Percentiles rank a stretch among this genome's conserved stretches.
phyloP scores from a whole-genome alignment of 768 basidiomycete species.

The Russula compacta region DNA sequence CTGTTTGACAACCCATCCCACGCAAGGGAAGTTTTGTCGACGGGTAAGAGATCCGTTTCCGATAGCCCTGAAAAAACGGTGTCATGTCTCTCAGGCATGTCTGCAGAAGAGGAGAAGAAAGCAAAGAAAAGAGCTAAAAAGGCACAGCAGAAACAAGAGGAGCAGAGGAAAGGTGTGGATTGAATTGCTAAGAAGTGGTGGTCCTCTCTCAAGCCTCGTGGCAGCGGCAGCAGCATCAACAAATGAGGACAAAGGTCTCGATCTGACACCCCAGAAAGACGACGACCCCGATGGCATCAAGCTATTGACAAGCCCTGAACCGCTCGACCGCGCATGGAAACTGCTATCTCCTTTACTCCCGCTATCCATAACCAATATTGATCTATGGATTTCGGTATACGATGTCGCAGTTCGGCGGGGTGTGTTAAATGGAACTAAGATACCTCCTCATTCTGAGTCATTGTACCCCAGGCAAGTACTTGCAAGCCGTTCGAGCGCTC shows the following conservation, averaged over 20 bases:
- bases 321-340: constrained; percentile 68
- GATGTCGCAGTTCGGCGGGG: constrained; percentile 79
- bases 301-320: constrained; percentile 50
- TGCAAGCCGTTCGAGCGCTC: constrained; percentile 70
- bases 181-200: constrained; percentile 3
- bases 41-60: constrained; percentile 18
- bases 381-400: constrained; percentile 66
- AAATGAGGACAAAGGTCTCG: constrained; percentile 66
- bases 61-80: neutral
- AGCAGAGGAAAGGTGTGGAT: constrained; percentile 57
- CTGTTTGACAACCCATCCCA: constrained; percentile 66
- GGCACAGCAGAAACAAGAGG: constrained; percentile 59
- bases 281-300: constrained; percentile 80
- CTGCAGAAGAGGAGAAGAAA: constrained; percentile 65
- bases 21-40: constrained; percentile 31
- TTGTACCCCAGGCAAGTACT: constrained; percentile 51
- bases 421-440: constrained; percentile 31
- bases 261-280: constrained; percentile 48
- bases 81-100: constrained; percentile 28
- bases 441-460: neutral
- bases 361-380: constrained; percentile 43
- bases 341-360: constrained; percentile 54
- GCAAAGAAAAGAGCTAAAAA: constrained; percentile 85
- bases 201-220: constrained; percentile 12
- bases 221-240: constrained; percentile 30